Conservation (phyloP, 2,329 filamentous ascomycete species). For the Microsporum canis region DNA sequence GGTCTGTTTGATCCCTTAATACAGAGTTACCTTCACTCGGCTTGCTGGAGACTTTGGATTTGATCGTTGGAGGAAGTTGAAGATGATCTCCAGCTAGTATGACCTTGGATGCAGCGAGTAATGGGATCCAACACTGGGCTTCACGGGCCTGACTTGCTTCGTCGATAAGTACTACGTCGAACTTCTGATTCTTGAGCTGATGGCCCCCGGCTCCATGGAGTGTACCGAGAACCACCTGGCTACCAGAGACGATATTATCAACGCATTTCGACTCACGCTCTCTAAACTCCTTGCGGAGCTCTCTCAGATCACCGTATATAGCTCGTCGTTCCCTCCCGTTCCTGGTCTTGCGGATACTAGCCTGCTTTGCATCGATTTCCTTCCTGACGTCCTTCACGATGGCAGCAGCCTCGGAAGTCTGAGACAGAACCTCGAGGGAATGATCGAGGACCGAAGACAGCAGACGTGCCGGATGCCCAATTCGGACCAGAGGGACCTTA, state of each 20-base stretch:
- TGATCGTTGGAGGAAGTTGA: slow-evolving; percentile 89
- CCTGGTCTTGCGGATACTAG: slow-evolving; percentile 75
- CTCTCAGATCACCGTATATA: slow-evolving; percentile 76
- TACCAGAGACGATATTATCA: slow-evolving; percentile 58
- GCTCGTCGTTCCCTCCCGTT: slow-evolving; percentile 65
- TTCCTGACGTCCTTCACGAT: slow-evolving; percentile 83
- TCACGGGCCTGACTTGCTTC: slow-evolving; percentile 93
- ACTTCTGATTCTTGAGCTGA: slow-evolving; percentile 66
- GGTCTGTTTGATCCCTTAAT: slow-evolving; percentile 37
- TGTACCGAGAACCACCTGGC: slow-evolving; percentile 83
- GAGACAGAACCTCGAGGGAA: slow-evolving; percentile 81
- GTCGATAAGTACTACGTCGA: slow-evolving; percentile 91
- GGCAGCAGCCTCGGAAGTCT: slow-evolving; percentile 75
- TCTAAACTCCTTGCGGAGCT: slow-evolving; percentile 76
- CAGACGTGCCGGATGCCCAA: slow-evolving; percentile 85
- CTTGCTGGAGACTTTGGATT: slow-evolving; percentile 45
- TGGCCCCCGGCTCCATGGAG: slow-evolving; percentile 83
- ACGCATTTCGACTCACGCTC: slow-evolving; percentile 76
- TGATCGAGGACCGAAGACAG: slow-evolving; percentile 79
- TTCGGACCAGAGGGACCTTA: slow-evolving; percentile 73
- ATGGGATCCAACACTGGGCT: slow-evolving; percentile 91
- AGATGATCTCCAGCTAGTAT: slow-evolving; percentile 90
- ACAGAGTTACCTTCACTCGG: slow-evolving; percentile 19
- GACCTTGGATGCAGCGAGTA: slow-evolving; percentile 68
- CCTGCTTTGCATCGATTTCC: slow-evolving; percentile 88